Conservation (phyloP, 1,139 yeast genomes). For the Debaryomyces fabryi region DNA sequence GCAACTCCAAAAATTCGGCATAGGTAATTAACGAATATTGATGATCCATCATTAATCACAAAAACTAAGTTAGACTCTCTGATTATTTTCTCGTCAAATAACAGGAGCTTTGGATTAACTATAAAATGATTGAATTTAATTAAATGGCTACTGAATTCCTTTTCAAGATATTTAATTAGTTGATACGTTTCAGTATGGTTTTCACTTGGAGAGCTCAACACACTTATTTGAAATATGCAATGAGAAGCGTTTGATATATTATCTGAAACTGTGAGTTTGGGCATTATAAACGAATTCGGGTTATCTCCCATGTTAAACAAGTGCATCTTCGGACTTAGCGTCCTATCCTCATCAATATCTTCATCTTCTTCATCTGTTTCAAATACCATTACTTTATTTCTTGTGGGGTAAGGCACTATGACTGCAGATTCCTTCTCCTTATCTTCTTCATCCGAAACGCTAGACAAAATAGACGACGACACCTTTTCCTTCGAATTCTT, state of each 20-base stretch:
- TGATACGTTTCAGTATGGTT: slow-evolving; percentile 25
- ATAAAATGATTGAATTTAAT: slow-evolving; percentile 23
- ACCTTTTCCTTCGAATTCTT: slow-evolving; percentile 6
- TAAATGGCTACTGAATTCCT: slow-evolving; percentile 14
- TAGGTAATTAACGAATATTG: slow-evolving; percentile 30
- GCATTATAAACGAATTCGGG: slow-evolving; percentile 41
- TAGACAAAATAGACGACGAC: slow-evolving; percentile 28
- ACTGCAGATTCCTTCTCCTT: slow-evolving; percentile 22
- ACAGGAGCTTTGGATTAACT: slow-evolving; percentile 12
- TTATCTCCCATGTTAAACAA: slow-evolving; percentile 13
- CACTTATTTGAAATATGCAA: slow-evolving; percentile 19
- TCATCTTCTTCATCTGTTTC: slow-evolving; percentile 47
- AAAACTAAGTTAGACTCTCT: slow-evolving; percentile 34
- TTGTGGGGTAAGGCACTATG: slow-evolving; percentile 17
- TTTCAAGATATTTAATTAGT: slow-evolving; percentile 22
- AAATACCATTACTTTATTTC: slow-evolving; percentile 36
- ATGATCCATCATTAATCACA: slow-evolving; percentile 46
- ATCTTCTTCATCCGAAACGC: slow-evolving; percentile 30
- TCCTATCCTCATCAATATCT: slow-evolving; percentile 21
- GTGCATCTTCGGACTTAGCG: slow-evolving; percentile 9
- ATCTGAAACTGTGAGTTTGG: slow-evolving; percentile 32
- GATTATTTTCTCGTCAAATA: slow-evolving; percentile 15
- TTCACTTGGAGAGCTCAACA: slow-evolving; percentile 23
- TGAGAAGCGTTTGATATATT: slow-evolving; percentile 8
- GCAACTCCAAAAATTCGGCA: slow-evolving; percentile 13